Evolutionary conservation across 495 filamentous ascomycete species (phyloP).

Genomic region (Daldinia loculata): DNA sequence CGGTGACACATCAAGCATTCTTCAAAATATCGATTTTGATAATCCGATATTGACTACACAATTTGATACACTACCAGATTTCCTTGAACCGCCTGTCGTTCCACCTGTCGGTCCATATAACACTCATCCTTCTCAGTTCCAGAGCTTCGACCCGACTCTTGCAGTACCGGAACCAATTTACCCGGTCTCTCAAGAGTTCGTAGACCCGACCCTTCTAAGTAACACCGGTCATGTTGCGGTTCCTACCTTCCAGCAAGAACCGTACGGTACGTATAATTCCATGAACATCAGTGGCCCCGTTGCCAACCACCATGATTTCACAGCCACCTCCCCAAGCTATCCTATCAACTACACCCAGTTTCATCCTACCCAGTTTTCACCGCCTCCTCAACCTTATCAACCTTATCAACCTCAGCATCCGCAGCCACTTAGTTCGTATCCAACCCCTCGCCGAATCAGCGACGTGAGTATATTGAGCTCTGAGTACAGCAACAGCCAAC

Average conservation of each 20-base stretch:
- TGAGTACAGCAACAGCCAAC: background rate
- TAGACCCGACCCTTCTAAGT: conserved; percentile 14
- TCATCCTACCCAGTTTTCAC: background rate
- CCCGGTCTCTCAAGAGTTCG: background rate
- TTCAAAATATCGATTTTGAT: conserved; percentile 14
- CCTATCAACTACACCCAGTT: background rate
- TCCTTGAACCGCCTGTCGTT: background rate
- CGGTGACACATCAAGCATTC: background rate
- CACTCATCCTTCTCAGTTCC: background rate
- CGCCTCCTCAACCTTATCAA: background rate
- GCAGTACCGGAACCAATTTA: background rate
- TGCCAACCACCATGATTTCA: background rate
- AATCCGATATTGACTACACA: background rate
- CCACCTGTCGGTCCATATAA: background rate
- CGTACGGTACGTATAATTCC: background rate
- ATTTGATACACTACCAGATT: background rate
- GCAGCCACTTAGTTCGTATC: background rate
- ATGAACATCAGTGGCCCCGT: background rate
- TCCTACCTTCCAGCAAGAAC: background rate
- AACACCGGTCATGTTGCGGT: background rate
- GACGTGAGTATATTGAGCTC: background rate
- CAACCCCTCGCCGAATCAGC: background rate
- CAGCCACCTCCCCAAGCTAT: background rate
- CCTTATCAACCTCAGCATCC: background rate
- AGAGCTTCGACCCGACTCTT: background rate